Evolutionary conservation across 805 yeast species (phyloP).

Genomic region (Ogataea siamensis): DNA sequence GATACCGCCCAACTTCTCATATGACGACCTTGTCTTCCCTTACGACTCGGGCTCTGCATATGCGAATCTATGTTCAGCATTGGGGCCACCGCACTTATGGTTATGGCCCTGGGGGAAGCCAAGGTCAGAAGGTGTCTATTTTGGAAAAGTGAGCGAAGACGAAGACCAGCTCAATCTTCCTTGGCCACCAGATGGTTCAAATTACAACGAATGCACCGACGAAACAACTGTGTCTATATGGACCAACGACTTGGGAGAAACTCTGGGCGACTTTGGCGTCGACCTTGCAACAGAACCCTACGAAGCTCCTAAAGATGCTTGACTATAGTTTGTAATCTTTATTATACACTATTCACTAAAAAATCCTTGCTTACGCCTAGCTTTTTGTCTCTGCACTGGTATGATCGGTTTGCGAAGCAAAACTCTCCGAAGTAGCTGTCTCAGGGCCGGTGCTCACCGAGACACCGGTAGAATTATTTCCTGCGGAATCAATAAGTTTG

Average conservation of each 20-base stretch:
- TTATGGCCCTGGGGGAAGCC: constrained; percentile 70
- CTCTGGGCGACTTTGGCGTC: constrained; percentile 82
- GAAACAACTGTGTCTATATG: constrained; percentile 39
- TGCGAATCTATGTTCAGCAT: constrained; percentile 47
- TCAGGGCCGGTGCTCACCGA: constrained; percentile 16
- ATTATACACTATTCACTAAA: constrained; percentile 6
- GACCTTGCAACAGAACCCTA: constrained; percentile 60
- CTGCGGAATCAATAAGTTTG: constrained; percentile 17
- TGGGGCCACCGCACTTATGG: constrained; percentile 72
- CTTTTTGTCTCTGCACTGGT: constrained; percentile 13
- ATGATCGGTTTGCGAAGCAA: constrained; percentile 13
- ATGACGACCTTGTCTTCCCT: constrained; percentile 77
- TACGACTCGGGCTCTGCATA: constrained; percentile 64
- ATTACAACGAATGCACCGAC: constrained; percentile 4
- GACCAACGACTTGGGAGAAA: constrained; percentile 82
- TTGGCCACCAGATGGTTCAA: constrained; percentile 90
- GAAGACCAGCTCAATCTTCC: constrained; percentile 67
- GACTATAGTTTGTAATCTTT: constrained; percentile 5
- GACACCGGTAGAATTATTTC: constrained; percentile 14
- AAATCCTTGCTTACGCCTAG: constrained; percentile 8
- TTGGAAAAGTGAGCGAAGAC: constrained; percentile 52
- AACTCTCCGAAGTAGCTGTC: constrained; percentile 16
- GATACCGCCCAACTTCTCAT: constrained; percentile 40
- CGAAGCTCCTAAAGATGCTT: constrained; percentile 15
- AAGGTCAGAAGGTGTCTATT: constrained; percentile 55